Base-by-base conservation (phyloP, 306 rosid genomes). In the Adenanthera pavonina region DNA sequence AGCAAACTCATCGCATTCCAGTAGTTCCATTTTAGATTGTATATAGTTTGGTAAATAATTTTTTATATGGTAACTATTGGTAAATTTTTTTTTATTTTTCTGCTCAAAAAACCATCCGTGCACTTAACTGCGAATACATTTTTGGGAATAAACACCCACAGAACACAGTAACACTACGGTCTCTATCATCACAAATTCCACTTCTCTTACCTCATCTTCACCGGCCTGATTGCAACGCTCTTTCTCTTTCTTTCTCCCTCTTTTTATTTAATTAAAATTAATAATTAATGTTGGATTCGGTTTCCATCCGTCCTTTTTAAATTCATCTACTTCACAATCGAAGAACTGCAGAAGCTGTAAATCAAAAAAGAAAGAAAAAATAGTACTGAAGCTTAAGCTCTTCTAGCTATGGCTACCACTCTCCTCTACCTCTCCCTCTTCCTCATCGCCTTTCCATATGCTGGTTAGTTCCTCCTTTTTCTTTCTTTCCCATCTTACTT, bases 391-490 rank as follows among this genome's bases (percentile, higher is more conserved):
- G 62, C 67, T 11, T 0, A 33, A 71, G 47, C 69, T 74, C 57
- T 17, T 69, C 25, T 35, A 40, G 11, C 41, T 74, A 90, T 87
- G 91, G 82, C 81, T 9, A 69, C 78, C 13, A 69, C 80, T 74
- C 76, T 61, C 53, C 9, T 84, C 85, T 71, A 25, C 14, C 78
- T 88, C 89, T 84, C 51, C 25, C 67, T 88, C 67, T 13, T 78
- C 19, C 2, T 65, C 88, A 48, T 75, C 15, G 61, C 86, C 68
- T 57, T 90, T 49, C 2, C 6, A 72, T 59, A 51, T 38, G 82
- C 90, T 43, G 92, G 97, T 90, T 14, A 10, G 79, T 81, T 66
- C 69, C 69, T 75, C 33, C n/a, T 3, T 17, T 82, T 51, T 34
- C 19, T 2, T 47, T 3, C 62, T n/a, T 17, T 43, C 43, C 1